Percentiles rank a stretch among this genome's conserved stretches.
Conservation (phyloP, 164 flowering plant genomes). For the Chimonanthus praecox region DNA sequence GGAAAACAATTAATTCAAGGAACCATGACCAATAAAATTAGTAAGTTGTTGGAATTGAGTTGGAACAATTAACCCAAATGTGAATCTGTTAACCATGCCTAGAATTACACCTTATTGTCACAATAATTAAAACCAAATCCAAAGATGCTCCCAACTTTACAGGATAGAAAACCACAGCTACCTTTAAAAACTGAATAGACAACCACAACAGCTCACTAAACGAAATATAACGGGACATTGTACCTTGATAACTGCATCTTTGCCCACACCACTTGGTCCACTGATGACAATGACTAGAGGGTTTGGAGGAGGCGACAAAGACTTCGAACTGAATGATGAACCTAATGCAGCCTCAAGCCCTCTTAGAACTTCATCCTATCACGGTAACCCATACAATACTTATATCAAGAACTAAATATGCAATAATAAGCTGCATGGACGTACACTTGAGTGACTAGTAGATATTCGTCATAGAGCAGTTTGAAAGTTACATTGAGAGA, state of each 20-base stretch:
- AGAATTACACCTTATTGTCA: background rate
- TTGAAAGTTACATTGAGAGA: background rate
- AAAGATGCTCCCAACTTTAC: too few relatives aligned
- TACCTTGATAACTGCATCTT: slow-evolving; percentile 72
- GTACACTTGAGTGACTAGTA: background rate
- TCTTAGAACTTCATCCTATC: slow-evolving; percentile 41
- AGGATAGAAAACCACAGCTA: background rate
- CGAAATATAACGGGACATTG: background rate
- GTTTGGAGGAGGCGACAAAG: slow-evolving; percentile 44
- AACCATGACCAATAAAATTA: background rate
- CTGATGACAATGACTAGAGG: slow-evolving; percentile 79
- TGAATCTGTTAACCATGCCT: background rate
- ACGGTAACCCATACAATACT: background rate
- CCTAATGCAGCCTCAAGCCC: slow-evolving; percentile 75
- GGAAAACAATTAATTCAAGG: background rate
- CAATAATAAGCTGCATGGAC: background rate
- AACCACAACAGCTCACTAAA: background rate
- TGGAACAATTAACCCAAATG: background rate
- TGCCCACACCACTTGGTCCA: slow-evolving; percentile 94
- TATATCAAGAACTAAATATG: background rate
- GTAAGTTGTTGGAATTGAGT: background rate
- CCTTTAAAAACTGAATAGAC: background rate
- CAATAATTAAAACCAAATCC: background rate
- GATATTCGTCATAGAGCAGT: background rate
- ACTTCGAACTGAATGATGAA: slow-evolving; percentile 50